These are phyloP conservation scores for Termitomyces sp. DNA, from an alignment of 1,284 basidiomycete species.

Conservation along the genomic window DNA sequence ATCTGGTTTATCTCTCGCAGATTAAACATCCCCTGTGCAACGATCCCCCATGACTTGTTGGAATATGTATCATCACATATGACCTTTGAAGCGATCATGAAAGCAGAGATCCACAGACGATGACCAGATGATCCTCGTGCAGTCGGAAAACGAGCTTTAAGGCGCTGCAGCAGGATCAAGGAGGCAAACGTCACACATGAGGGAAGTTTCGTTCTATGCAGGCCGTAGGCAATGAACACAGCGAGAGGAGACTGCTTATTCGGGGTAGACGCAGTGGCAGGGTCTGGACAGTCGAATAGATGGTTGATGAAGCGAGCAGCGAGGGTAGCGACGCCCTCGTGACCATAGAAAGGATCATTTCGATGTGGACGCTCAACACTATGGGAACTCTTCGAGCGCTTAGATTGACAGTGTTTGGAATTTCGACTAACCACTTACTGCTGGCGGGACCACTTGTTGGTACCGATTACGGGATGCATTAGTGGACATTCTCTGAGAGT, in stretches of 20 bases:
- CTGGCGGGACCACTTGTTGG: conserved; percentile 13
- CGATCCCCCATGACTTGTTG: conserved; percentile 94
- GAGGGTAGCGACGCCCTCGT: conserved; percentile 62
- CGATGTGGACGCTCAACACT: conserved; percentile 17
- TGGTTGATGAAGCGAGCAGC: conserved; percentile 77
- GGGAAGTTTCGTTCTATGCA: conserved; percentile 85
- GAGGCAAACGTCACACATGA: conserved; percentile 81
- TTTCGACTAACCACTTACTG: conserved; percentile 11
- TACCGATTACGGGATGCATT: conserved; percentile 18
- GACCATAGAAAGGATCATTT: conserved; percentile 70
- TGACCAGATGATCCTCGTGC: conserved; percentile 91
- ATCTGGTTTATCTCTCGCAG: conserved; percentile 93
- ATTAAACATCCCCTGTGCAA: conserved; percentile 88
- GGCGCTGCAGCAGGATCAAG: conserved; percentile 77
- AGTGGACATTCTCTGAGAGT: conserved; percentile 11
- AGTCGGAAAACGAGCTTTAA: conserved; percentile 89
- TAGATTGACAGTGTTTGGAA: background rate
- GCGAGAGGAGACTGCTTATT: conserved; percentile 61
- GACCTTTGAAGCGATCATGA: conserved; percentile 90
- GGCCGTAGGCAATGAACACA: conserved; percentile 84
- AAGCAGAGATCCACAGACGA: conserved; percentile 86
- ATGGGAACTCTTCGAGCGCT: conserved; percentile 10
- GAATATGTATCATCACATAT: conserved; percentile 96
- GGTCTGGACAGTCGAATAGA: conserved; percentile 72
- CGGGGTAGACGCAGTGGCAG: conserved; percentile 37